Evolutionary conservation across 2,329 filamentous ascomycete species (phyloP).

Genomic region (Aureobasidium subglaciale): DNA sequence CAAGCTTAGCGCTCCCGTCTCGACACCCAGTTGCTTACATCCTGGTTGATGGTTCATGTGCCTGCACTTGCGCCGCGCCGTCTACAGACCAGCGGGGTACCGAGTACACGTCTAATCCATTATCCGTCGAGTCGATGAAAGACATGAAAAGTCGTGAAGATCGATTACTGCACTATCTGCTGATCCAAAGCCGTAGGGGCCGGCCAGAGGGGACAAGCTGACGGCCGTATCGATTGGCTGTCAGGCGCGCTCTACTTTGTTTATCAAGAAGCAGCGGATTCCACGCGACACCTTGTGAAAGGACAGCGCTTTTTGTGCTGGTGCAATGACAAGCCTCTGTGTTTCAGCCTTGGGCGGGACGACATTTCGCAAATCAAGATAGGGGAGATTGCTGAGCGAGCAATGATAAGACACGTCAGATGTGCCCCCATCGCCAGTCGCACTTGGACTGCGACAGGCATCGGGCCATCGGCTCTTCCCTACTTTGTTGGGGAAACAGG

Average conservation of each 20-base stretch:
- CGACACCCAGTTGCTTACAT: not conserved
- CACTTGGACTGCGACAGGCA: slow-evolving; percentile 5
- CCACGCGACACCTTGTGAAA: not conserved
- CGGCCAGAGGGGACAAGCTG: not conserved
- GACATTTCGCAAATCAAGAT: not conserved
- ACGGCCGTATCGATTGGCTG: not conserved
- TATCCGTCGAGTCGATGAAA: not conserved
- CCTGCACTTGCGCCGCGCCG: slow-evolving; percentile 3
- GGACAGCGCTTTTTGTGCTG: not conserved
- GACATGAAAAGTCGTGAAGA: not conserved
- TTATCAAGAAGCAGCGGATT: not conserved
- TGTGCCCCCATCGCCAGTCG: not conserved
- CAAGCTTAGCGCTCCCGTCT: not conserved
- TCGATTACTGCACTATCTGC: not conserved
- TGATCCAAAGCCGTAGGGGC: not conserved
- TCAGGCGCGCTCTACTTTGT: not conserved
- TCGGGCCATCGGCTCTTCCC: not conserved
- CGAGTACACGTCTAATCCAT: too few relatives aligned
- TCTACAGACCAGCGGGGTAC: not conserved
- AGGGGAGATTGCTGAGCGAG: slow-evolving; percentile 8
- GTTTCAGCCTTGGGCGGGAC: not conserved
- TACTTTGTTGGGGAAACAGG: not conserved
- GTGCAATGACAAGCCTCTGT: not conserved
- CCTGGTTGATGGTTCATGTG: not conserved
- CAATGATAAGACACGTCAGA: not conserved